phyloP scores from a whole-genome alignment of 345 rosid species.

The Hibiscus syriacus region DNA sequence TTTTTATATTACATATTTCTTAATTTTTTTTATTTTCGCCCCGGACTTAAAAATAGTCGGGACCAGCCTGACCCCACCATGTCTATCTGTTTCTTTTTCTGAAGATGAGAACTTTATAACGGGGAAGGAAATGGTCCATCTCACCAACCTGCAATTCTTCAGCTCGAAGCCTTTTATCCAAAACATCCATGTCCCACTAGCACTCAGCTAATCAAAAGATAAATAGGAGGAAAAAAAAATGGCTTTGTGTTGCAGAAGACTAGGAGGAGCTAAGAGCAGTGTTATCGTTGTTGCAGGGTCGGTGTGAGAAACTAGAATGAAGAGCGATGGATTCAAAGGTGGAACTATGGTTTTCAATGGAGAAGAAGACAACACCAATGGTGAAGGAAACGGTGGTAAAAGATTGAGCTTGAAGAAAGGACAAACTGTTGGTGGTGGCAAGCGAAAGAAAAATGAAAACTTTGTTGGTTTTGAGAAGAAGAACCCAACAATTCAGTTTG shows the following conservation, averaged over 20 bases:
- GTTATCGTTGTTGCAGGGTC: constrained; percentile 56
- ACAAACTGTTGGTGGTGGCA: constrained; percentile 20
- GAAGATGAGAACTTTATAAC: constrained; percentile 1
- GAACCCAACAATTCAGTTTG: too few relatives aligned
- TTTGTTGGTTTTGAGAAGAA: constrained; percentile 20
- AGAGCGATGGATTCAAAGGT: constrained; percentile 48
- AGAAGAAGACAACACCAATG: constrained; percentile 10
- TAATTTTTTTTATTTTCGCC: too few relatives aligned
- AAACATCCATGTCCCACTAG: constrained; percentile 20
- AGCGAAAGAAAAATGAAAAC: constrained; percentile 54
- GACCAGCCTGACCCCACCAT: too few relatives aligned
- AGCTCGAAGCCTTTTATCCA: constrained; percentile 37
- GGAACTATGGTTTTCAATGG: constrained; percentile 52
- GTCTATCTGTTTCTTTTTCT: background rate
- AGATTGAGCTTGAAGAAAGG: constrained; percentile 21
- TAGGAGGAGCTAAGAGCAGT: constrained; percentile 24
- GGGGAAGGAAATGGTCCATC: constrained; percentile 12
- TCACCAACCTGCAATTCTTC: constrained; percentile 38
- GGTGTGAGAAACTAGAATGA: constrained; percentile 85
- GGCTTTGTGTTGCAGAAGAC: constrained; percentile 29
- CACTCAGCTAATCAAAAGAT: constrained; percentile 9
- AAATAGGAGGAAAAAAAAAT: constrained; percentile 13
- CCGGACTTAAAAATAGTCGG: too few relatives aligned
- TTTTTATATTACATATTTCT: too few relatives aligned
- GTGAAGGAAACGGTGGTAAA: too few relatives aligned